Base-by-base conservation (phyloP, 495 filamentous ascomycete species). In the Hyaloscypha hepaticicola region DNA sequence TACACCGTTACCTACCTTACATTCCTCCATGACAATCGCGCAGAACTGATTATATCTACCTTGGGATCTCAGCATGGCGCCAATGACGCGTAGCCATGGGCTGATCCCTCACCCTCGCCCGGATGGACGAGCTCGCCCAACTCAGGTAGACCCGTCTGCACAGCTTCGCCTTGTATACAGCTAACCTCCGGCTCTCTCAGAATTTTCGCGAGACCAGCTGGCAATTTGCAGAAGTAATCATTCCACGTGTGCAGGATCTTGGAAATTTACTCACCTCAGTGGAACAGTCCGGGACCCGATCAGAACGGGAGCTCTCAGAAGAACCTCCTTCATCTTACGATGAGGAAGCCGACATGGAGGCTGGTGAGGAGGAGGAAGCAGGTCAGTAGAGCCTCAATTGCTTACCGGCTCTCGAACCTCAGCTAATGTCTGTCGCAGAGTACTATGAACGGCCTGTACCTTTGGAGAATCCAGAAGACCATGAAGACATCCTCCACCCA, bases 401-500 rank as follows among this genome's bases (percentile, higher is more conserved):
- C 28, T n/a, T 5, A 11, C n/a, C 4, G 5, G 12, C 22, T 45
- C 38, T 16, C 11, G 38, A 0, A 45, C 19, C 12, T 45, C 16
- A 45, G 12, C 38, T 45, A 16, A 45, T 45, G 11, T 45, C 11
- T 14, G 38, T 16, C 31, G 61, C 50, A 69, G 67, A 65, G 24
- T 63, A 61, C 29, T 61, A 63, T 25, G 66, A 56, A 21, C 59
- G 50, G 58, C 51, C 55, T 48, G 61, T 51, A 31, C 64, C 60
- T 41, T 50, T 69, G 24, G 59, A 64, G 11, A 53, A 31, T 29
- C 55, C 71, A 28, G 63, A 67, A 59, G 68, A 69, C 25, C 60
- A 69, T 29, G 71, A 71, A 52, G 69, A 71, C 57, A 61, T 71
- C 22, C 62, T 73, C 11, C 71, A 73, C 57, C 71, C 71, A 1